phyloP scores from a whole-genome alignment of 208 protist genomes.

The Trypanosoma vivax region DNA sequence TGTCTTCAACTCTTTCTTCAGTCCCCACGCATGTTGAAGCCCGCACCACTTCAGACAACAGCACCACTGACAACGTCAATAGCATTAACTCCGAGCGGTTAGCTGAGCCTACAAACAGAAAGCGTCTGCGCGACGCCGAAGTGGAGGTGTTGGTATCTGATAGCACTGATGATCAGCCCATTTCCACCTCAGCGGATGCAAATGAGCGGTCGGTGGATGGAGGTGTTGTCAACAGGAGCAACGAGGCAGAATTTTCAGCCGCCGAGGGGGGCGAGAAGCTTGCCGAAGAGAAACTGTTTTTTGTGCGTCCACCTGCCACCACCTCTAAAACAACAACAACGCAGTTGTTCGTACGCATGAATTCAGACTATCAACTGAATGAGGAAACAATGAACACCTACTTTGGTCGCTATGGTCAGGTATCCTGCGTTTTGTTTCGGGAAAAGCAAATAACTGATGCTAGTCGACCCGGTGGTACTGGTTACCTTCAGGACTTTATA shows the following conservation, averaged over 20 bases:
- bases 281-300: slow-evolving; percentile 21
- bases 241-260: background rate
- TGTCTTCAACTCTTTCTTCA: background rate
- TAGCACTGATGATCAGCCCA: background rate
- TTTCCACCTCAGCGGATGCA: no score
- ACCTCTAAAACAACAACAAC: slow-evolving; percentile 6
- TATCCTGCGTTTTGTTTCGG: slow-evolving; percentile 41
- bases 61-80: background rate
- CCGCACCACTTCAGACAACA: background rate
- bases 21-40: background rate
- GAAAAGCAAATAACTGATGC: slow-evolving; percentile 20
- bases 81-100: background rate
- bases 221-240: background rate
- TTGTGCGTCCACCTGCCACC: slow-evolving; percentile 27
- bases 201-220: background rate
- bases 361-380: slow-evolving; percentile 47
- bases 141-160: background rate
- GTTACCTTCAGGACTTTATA: slow-evolving; percentile 77
- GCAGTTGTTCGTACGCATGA: slow-evolving; percentile 77
- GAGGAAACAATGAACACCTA: slow-evolving; percentile 84
- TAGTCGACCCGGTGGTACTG: background rate
- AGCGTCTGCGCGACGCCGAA: background rate
- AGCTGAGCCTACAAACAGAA: background rate
- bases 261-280: background rate
- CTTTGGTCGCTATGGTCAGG: slow-evolving; percentile 87